phyloP scores from a whole-genome alignment of 2,329 filamentous ascomycete species.

The Plectosphaerella plurivora region DNA sequence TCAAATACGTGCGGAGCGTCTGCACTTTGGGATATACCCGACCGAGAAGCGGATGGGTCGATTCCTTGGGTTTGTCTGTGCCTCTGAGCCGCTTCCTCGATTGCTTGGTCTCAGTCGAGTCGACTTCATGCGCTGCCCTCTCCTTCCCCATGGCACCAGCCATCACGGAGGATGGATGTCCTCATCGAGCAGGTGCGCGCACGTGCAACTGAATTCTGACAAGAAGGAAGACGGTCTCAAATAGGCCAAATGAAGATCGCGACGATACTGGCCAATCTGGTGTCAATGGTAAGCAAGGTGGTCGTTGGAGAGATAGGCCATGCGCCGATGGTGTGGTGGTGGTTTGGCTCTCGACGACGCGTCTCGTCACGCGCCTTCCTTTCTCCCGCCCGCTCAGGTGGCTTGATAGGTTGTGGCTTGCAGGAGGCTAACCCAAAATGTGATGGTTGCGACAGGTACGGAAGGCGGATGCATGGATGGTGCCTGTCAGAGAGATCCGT shows the following conservation, averaged over 20 bases:
- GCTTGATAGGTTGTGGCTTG: neutral
- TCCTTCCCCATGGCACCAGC: neutral
- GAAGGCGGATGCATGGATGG: neutral
- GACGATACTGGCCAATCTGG: too few relatives aligned
- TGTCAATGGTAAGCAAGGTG: too few relatives aligned
- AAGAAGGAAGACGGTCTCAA: neutral
- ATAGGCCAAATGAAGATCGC: neutral
- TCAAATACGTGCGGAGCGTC: conserved; percentile 66
- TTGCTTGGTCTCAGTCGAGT: neutral
- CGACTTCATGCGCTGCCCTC: neutral
- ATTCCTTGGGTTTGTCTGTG: neutral
- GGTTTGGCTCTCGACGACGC: too few relatives aligned
- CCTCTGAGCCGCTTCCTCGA: conserved; percentile 2
- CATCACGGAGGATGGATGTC: neutral
- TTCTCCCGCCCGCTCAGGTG: too few relatives aligned
- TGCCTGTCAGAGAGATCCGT: neutral
- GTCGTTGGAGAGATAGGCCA: too few relatives aligned
- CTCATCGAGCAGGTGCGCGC: neutral
- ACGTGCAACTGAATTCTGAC: neutral
- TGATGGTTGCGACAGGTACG: neutral
- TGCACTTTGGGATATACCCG: conserved; percentile 54
- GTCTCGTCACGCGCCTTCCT: too few relatives aligned
- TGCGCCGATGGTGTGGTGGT: too few relatives aligned
- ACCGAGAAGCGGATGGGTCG: conserved; percentile 28
- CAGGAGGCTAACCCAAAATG: neutral